Evolutionary conservation across 495 filamentous ascomycete genomes (phyloP).

Genomic region (Penicillium diatomitis): DNA sequence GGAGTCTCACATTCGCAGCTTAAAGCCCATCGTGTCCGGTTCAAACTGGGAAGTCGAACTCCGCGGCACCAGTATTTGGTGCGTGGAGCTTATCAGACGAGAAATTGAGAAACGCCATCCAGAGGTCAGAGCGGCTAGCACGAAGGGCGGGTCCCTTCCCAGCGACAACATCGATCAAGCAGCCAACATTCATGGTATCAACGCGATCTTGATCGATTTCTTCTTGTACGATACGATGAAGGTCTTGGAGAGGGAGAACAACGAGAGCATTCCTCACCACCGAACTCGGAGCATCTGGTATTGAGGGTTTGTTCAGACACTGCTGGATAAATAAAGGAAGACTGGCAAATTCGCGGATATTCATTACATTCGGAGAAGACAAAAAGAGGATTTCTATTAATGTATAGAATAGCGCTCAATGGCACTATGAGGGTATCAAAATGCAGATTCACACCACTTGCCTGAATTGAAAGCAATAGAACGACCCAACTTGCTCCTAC

Average conservation of each 20-base stretch:
- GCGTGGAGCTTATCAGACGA: conserved; percentile 77
- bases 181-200: conserved; percentile 39
- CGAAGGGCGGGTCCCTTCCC: background rate
- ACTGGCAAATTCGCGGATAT: too few relatives aligned
- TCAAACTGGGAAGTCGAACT: conserved; percentile 81
- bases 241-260: conserved; percentile 51
- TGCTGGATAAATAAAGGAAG: too few relatives aligned
- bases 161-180: conserved; percentile 11
- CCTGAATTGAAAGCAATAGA: background rate
- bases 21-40: conserved; percentile 58
- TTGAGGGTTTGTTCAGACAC: conserved; percentile 26
- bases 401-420: too few relatives aligned
- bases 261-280: conserved; percentile 75
- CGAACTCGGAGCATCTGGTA: conserved; percentile 96
- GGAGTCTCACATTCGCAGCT: conserved; percentile 53
- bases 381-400: too few relatives aligned
- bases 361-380: too few relatives aligned
- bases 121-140: conserved; percentile 32
- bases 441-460: conserved; percentile 3
- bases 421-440: conserved; percentile 15
- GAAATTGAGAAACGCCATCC: conserved; percentile 71
- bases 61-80: conserved; percentile 86
- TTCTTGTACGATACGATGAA: conserved; percentile 94
- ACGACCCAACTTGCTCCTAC: conserved; percentile 1
- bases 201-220: conserved; percentile 92